Evolutionary conservation across 176 grass and related monocot genomes (phyloP).

Genomic region (Puya raimondii): DNA sequence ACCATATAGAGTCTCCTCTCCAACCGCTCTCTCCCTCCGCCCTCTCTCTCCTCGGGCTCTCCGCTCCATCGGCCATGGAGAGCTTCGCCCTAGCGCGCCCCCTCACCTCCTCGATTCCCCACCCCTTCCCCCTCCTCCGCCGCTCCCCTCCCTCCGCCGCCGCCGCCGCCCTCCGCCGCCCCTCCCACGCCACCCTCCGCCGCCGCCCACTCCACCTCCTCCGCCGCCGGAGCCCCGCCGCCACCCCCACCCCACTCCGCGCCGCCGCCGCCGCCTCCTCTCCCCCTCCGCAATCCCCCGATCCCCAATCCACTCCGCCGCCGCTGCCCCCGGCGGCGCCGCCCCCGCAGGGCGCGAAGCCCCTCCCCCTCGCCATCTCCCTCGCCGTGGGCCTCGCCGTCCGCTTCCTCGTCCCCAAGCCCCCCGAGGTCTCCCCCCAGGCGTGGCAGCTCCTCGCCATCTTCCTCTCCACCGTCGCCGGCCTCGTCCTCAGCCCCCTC

Average conservation of each 20-base stretch:
- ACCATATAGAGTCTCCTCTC: neutral
- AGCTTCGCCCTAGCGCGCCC: slow-evolving; percentile 35
- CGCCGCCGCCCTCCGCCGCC: neutral
- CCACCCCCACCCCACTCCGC: neutral
- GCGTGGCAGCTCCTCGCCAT: slow-evolving; percentile 92
- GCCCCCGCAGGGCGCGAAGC: slow-evolving; percentile 33
- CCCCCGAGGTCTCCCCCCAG: slow-evolving; percentile 47
- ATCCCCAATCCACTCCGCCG: slow-evolving; percentile 13
- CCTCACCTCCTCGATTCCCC: slow-evolving; percentile 9
- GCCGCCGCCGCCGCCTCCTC: slow-evolving; percentile 9
- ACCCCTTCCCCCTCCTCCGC: slow-evolving; percentile 25
- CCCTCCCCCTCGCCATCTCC: slow-evolving; percentile 46
- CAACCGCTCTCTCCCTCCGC: neutral
- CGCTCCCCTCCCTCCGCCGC: slow-evolving; percentile 12
- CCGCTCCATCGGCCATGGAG: slow-evolving; percentile 24
- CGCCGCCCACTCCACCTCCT: neutral
- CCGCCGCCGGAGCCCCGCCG: neutral
- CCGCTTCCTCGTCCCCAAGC: slow-evolving; percentile 56
- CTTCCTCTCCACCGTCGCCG: slow-evolving; percentile 78
- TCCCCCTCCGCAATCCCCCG: slow-evolving; percentile 9
- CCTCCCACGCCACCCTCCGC: slow-evolving; percentile 7
- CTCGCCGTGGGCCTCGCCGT: slow-evolving; percentile 60
- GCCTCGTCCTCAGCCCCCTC: slow-evolving; percentile 71
- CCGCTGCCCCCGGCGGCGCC: neutral
- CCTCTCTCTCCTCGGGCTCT: neutral